These are phyloP conservation scores for Lactifluus hygrophoroides DNA, from an alignment of 768 basidiomycete species.

Conservation along the genomic window DNA sequence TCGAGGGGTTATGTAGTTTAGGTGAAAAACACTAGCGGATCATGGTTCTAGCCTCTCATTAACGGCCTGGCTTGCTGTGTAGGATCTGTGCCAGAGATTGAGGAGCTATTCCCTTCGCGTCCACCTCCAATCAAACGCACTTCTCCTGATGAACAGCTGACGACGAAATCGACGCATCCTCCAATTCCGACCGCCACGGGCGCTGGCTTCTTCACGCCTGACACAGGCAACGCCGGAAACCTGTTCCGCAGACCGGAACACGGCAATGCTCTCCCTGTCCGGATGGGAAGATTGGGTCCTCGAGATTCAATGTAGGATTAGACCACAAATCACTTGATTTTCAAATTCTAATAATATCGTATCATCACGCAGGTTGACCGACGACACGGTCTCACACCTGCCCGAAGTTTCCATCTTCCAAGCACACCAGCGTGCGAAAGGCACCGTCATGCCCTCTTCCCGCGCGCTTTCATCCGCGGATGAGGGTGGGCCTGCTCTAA, in stretches of 20 bases:
- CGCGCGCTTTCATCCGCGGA: conserved; percentile 78
- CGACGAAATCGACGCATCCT: conserved; percentile 28
- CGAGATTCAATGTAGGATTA: conserved; percentile 57
- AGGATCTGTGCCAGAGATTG: conserved; percentile 67
- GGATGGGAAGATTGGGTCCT: conserved; percentile 44
- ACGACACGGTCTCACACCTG: conserved; percentile 46
- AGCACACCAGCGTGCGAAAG: conserved; percentile 32
- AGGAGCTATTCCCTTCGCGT: conserved; percentile 62
- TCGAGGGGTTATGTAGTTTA: conserved; percentile 75
- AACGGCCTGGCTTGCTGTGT: conserved; percentile 12
- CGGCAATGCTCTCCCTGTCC: conserved; percentile 45
- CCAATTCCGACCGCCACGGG: conserved; percentile 50
- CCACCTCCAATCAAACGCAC: conserved; percentile 45
- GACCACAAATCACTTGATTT: not conserved
- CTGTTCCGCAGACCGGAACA: conserved; percentile 46
- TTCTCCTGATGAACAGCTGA: conserved; percentile 43
- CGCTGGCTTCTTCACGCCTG: conserved; percentile 71
- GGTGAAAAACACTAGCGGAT: conserved; percentile 37
- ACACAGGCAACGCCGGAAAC: conserved; percentile 45
- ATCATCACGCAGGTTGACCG: conserved; percentile 22
- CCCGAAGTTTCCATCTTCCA: conserved; percentile 53
- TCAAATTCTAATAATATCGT: conserved; percentile 7
- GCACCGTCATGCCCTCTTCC: conserved; percentile 28
- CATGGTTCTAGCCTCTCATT: conserved; percentile 1
- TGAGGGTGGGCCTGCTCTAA: conserved; percentile 69